Base-by-base conservation (phyloP, 2,329 filamentous ascomycete genomes). In the Myriosclerotinia curreyana region DNA sequence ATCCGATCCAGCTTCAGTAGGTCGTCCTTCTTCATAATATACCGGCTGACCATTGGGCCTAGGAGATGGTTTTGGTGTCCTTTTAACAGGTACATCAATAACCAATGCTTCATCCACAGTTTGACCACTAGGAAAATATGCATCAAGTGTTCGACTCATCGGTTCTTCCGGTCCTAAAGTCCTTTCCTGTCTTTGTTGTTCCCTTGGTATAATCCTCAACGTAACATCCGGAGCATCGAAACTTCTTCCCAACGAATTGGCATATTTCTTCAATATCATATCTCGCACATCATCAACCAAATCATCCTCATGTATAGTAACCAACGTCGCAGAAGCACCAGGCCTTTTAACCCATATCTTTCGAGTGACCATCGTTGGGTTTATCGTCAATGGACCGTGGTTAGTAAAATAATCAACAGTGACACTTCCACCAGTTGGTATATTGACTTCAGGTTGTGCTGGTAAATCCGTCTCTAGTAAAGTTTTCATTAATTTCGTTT, bases 301-400 rank as follows among this genome's bases (percentile, higher is more conserved):
- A 74, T 96, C 92, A 72, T 96, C 92, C 72, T 96, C 90, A 70
- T 86, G 83, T 71, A 96, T 90, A 66, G 89, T 86, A 63, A 99
- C 89, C 72, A 95, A 82, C 17, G 95, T 99, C 48, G 94, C 87
- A 64, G 94, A 97, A 65, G 88, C 90, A 69, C 88, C 84, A 25
- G 90, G 90, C 72, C 94, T 85, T 80, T 90, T 95, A 74, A 98
- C 94, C 95, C 95, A 99, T 71, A 98, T 87, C 81, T 96, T 97
- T 75, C 91, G 84, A 65, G 83, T 86, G 69, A 84, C 78, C 85
- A 87, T 87, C 36, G 72, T 71, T 22, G 68, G 65, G 65, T 69
- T 73, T 61, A 72, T 73, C 49, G 71, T 71, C 60, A 70, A 66
- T 6, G 71, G 71, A 34, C 67, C 72, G 70, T 72, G 68, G 31